phyloP scores from a whole-genome alignment of 78 protist genomes.

The Bodo saltans region DNA sequence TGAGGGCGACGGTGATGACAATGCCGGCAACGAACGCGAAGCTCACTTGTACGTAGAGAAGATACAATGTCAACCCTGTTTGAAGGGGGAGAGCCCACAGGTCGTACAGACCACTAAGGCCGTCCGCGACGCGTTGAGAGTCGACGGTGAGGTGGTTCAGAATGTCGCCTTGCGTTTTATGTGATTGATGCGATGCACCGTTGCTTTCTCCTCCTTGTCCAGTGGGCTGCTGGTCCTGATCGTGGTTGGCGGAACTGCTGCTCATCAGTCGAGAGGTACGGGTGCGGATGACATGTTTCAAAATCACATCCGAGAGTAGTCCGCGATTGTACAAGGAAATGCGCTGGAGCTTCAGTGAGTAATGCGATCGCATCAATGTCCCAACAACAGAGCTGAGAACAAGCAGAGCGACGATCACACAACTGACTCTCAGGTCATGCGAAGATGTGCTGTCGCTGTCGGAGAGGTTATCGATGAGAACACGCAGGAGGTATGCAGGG shows the following conservation, averaged over 20 bases:
- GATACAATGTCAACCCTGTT: background rate
- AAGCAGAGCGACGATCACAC: background rate
- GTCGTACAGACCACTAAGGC: background rate
- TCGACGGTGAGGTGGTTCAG: background rate
- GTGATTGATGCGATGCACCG: background rate
- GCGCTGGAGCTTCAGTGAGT: background rate
- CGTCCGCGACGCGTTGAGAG: background rate
- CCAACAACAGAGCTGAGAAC: background rate
- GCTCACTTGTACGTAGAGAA: slow-evolving; percentile 5
- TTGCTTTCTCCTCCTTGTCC: background rate
- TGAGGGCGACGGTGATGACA: slow-evolving; percentile 1
- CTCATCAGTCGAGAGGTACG: background rate
- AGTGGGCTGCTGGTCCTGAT: background rate
- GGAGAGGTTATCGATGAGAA: background rate
- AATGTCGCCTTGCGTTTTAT: background rate
- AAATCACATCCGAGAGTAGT: background rate
- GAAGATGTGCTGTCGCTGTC: background rate
- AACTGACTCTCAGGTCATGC: background rate
- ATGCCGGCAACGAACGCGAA: slow-evolving; percentile 32
- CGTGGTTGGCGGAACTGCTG: background rate
- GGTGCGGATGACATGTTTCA: background rate
- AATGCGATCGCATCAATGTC: background rate
- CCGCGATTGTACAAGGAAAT: background rate
- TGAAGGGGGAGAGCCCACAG: slow-evolving; percentile 38
- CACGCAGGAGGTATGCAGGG: background rate